Evolutionary conservation across 176 grass and related monocot species (phyloP), one percentile per base, ranked within the genome.

Genomic region (Musa troglodytarum): DNA sequence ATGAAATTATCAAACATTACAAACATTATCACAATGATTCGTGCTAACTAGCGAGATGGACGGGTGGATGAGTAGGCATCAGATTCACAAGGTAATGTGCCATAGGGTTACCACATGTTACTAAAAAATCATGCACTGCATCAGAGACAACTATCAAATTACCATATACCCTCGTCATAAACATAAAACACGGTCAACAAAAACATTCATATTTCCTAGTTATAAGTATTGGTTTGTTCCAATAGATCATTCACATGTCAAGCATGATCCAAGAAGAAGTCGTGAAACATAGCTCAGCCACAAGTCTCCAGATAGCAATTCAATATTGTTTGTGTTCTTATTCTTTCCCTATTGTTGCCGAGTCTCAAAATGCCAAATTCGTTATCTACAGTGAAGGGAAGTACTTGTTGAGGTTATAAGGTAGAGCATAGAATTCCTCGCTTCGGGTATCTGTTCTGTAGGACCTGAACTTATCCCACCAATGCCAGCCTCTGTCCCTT

Each of bases 371-470:
- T 14, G 11, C 16, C 54, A 13, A 2, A 13, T 17, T 58, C 54
- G 4, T 28, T 21, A 10, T 79, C 82, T 93, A 97, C 0, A 90
- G 65, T 0, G 90, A 98, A 71, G 95, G 95, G 67, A 98, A 98
- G 85, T 89, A 98, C 83, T 70, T 93, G 88, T 85, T 91, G 73
- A 98, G 75, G 26, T 85, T 79, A 64, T 91, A 98, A 14, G 95
- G 95, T 51, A 98, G 90, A 24, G 74, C 73, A 14, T 93, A 98
- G 76, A 98, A 94, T 78, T 98, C 95, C 81, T 98, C 95, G 17
- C 78, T 85, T 79, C 95, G 89, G 2, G 55, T 7, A 16, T 98
- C 95, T 8, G 76, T 51, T 55, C 11, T 89, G 82, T 83, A 91
- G 54, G 72, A 68, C 80, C 83, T 93, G 82, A 86, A 98, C 78